These are phyloP conservation scores for Picea abies DNA, from an alignment of 83 land plant species.

Conservation along the genomic window DNA sequence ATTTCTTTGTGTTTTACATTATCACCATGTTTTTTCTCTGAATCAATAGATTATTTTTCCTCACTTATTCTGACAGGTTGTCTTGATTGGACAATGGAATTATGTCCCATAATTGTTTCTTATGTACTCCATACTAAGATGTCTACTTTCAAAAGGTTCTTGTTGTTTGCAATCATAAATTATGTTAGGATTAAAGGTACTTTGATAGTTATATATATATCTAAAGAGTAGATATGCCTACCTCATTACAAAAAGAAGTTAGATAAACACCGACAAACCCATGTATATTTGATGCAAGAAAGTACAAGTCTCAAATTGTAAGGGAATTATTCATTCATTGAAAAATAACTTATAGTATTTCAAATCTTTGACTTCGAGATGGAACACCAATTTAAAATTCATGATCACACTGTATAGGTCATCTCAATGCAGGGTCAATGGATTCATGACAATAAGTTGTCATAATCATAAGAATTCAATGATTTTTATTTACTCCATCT, in stretches of 20 bases:
- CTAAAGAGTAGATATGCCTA: slow-evolving; percentile 71
- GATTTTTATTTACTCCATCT: slow-evolving; percentile 68
- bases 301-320: slow-evolving; percentile 37
- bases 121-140: background rate
- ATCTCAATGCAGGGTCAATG: slow-evolving; percentile 90
- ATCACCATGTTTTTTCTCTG: background rate
- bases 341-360: slow-evolving; percentile 63
- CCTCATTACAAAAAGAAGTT: slow-evolving; percentile 86
- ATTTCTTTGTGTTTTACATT: too few relatives aligned
- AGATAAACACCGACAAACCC: slow-evolving; percentile 99
- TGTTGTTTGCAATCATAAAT: background rate
- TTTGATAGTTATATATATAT: slow-evolving; percentile 32
- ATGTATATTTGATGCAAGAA: slow-evolving; percentile 76
- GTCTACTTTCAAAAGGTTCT: background rate
- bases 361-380: slow-evolving; percentile 46
- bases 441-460: slow-evolving; percentile 89
- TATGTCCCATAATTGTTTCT: background rate
- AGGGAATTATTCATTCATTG: slow-evolving; percentile 63
- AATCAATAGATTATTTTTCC: background rate
- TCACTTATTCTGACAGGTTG: too few relatives aligned
- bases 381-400: slow-evolving; percentile 92
- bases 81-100: background rate
- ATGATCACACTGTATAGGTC: slow-evolving; percentile 92
- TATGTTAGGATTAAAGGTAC: too few relatives aligned
- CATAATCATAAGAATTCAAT: slow-evolving; percentile 79